These are phyloP conservation scores for Euphorbia schlechtendalii DNA, from an alignment of 441 rosid genomes.

Conservation along the genomic window DNA sequence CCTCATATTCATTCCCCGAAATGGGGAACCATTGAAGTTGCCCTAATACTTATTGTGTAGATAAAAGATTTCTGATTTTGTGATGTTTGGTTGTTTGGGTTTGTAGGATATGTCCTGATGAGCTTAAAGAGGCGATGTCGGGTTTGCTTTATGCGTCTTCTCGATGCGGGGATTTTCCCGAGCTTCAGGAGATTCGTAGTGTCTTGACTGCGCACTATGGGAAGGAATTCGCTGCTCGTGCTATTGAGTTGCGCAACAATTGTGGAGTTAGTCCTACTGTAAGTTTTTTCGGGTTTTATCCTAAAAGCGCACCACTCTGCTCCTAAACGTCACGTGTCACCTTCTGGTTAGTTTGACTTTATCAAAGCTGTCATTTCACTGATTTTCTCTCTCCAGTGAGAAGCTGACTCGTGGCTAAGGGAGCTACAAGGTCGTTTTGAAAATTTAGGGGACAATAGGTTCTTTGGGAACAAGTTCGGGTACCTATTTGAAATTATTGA, in stretches of 20 bases:
- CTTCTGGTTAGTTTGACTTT: no score
- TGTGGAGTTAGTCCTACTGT: conserved; percentile 67
- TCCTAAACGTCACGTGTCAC: no score
- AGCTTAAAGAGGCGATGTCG: conserved; percentile 66
- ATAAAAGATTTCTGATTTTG: no score
- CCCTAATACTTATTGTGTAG: neutral
- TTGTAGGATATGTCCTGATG: conserved; percentile 67
- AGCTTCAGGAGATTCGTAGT: conserved; percentile 75
- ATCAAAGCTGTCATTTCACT: no score
- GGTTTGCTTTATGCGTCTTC: conserved; percentile 68
- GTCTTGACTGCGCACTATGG: conserved; percentile 63
- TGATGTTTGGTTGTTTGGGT: neutral
- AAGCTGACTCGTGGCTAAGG: no score
- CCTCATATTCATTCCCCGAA: no score
- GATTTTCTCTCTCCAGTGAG: no score
- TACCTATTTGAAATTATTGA: neutral
- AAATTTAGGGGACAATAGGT: no score
- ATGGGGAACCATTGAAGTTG: no score
- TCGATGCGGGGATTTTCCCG: conserved; percentile 86
- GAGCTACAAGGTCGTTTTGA: no score
- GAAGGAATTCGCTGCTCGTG: conserved; percentile 63
- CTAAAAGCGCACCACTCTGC: no score
- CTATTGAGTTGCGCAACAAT: conserved; percentile 66
- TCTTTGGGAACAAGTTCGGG: no score
- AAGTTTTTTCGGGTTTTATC: neutral